These are phyloP conservation scores for Talaromyces adpressus DNA, from an alignment of 495 filamentous ascomycete species.

Conservation along the genomic window DNA sequence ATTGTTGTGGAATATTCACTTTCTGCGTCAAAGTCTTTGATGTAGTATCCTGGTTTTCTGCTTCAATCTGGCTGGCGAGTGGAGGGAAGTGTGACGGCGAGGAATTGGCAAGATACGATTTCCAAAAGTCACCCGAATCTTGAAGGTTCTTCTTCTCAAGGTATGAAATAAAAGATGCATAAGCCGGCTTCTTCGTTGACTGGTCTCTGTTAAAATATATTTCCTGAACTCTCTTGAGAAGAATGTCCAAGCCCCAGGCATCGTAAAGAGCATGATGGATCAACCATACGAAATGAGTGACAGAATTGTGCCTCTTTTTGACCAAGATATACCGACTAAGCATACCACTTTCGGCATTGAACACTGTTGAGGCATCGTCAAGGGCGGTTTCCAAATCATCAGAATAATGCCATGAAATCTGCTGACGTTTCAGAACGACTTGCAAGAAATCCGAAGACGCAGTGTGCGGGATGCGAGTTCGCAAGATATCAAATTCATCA, in stretches of 20 bases:
- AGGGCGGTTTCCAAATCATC: conserved; percentile 39
- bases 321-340: conserved; percentile 52
- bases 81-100: conserved; percentile 16
- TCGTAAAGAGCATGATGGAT: conserved; percentile 69
- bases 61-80: neutral
- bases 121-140: conserved; percentile 39
- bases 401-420: conserved; percentile 39
- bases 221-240: conserved; percentile 50
- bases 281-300: conserved; percentile 49
- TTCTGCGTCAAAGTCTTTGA: conserved; percentile 2
- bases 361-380: conserved; percentile 30
- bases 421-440: conserved; percentile 44
- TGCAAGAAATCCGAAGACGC: conserved; percentile 41
- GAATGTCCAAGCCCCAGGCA: conserved; percentile 55
- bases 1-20: conserved; percentile 12
- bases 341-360: conserved; percentile 46
- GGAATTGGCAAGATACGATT: conserved; percentile 23
- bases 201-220: conserved; percentile 22
- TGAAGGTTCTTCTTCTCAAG: conserved; percentile 24
- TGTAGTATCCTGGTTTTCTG: neutral
- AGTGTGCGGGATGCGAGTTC: conserved; percentile 49
- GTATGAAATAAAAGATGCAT: conserved; percentile 37
- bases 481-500: conserved; percentile 42
- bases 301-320: conserved; percentile 15
- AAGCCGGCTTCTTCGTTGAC: conserved; percentile 17